Evolutionary conservation across 192 early-diverging fungal species (phyloP).

Genomic region (Backusella macrospora): DNA sequence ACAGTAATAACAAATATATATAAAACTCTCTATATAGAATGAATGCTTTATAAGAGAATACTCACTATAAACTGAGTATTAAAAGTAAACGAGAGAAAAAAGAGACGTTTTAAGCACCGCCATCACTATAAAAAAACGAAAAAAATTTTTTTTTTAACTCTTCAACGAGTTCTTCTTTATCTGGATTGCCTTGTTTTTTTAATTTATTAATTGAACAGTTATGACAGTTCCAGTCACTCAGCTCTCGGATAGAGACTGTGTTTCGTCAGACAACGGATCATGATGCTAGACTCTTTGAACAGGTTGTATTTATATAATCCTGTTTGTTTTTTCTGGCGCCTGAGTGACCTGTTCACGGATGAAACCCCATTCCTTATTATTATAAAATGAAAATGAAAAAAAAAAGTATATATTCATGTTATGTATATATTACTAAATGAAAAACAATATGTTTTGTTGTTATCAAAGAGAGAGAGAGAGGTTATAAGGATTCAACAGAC

Average conservation of each 20-base stretch:
- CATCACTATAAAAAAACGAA: background rate
- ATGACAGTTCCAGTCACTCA: conserved; percentile 4
- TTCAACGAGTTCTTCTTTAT: conserved; percentile 12
- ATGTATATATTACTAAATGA: too few relatives aligned
- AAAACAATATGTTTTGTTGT: too few relatives aligned
- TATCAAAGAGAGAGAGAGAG: too few relatives aligned
- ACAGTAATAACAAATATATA: too few relatives aligned
- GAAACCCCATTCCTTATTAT: background rate
- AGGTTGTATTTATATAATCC: background rate
- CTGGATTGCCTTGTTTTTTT: conserved; percentile 3
- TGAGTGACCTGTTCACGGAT: conserved; percentile 13
- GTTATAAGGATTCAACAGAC: too few relatives aligned
- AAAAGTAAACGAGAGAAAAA: too few relatives aligned
- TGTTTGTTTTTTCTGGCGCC: background rate
- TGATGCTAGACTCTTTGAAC: background rate
- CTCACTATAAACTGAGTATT: too few relatives aligned
- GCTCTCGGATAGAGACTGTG: conserved; percentile 4
- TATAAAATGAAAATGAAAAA: conserved; percentile 15
- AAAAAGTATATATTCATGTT: background rate
- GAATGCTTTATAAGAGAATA: too few relatives aligned
- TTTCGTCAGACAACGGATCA: conserved; percentile 5
- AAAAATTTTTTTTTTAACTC: background rate
- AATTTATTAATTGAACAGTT: background rate
- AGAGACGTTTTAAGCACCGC: background rate
- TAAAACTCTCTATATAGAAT: too few relatives aligned